Evolutionary conservation across 176 grass and related monocot genomes (phyloP), one percentile per base, ranked within the genome.

Genomic region (Triticum urartu): DNA sequence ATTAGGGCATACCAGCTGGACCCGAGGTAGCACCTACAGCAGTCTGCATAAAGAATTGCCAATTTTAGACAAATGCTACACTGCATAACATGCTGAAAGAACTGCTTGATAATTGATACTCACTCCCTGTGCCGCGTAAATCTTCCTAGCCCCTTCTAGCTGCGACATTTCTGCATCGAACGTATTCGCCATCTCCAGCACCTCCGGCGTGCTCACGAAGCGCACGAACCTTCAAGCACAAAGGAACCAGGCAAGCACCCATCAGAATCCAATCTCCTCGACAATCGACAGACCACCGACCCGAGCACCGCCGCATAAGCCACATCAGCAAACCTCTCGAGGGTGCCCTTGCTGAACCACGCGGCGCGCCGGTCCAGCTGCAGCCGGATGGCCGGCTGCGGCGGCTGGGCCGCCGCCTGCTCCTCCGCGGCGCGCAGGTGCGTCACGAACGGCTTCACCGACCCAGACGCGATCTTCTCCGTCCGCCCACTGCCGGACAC

Each of bases 301-400:
- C 36, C 40, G 30, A 79, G 3, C 60, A 71, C 21, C 20, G 34
- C 61, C n/a, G 28, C 62, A 59, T 20, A 79, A 54, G 34, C 45
- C 42, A 13, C 45, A 61, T 43, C 45, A 86, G 54, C 68, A 40
- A 81, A 99, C 97, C 97, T 99, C 87, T 99, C 97, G 7, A 99
- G 94, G 26, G 94, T 99, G 85, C 89, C 92, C 90, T 99, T 99
- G 85, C 85, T 97, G 91, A 99, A 99, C 97, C 97, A 99, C 3
- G 90, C 9, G 36, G 85, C 83, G 17, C 72, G 81, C 11, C 83
- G 90, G 22, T 93, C 92, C 54, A 96, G 66, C 88, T 99, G 92
- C 59, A 99, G 81, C 18, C 87, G 90, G 82, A 99, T 97, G 43
- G 85, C 85, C 77, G 79, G 26, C 18, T 61, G 48, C 80, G 77